A percentile compares a stretch with the other conserved stretches of the same genome.
Conservation (phyloP, 2,329 filamentous ascomycete genomes). For the Calonectria pteridis region DNA sequence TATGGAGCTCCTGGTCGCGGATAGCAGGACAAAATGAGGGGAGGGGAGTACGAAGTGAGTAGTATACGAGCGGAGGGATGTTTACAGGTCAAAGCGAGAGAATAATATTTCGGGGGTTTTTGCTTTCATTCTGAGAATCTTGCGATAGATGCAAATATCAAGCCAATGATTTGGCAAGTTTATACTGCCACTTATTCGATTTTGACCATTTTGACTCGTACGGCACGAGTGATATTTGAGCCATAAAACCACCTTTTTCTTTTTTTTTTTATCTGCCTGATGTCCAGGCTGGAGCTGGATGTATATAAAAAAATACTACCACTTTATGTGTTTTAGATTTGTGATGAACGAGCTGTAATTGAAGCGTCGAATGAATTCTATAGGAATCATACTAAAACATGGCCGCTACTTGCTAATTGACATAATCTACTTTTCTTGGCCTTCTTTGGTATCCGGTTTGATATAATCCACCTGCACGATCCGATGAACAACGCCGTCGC, state of each 20-base stretch:
- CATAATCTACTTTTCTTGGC: background rate
- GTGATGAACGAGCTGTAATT: background rate
- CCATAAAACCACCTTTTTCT: too few species aligned
- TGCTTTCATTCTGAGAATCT: background rate
- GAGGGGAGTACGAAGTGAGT: background rate
- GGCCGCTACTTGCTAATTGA: too few species aligned
- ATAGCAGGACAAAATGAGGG: background rate
- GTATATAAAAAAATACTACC: too few species aligned
- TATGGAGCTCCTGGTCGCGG: constrained; percentile 1
- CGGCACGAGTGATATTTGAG: too few species aligned
- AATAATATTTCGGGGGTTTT: background rate
- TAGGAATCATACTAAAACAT: background rate
- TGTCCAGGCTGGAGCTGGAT: too few species aligned
- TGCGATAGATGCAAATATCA: background rate
- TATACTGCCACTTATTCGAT: background rate
- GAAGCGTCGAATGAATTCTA: background rate
- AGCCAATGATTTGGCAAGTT: background rate
- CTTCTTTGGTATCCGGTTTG: background rate
- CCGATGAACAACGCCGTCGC: constrained; percentile 18
- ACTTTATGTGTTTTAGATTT: background rate
- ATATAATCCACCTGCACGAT: constrained; percentile 18
- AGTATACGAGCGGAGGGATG: background rate
- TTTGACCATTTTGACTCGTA: too few species aligned
- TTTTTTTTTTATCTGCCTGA: too few species aligned
- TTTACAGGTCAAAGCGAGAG: background rate